Conservation (phyloP, 257 asterid genomes). For the Petunia axillaris region DNA sequence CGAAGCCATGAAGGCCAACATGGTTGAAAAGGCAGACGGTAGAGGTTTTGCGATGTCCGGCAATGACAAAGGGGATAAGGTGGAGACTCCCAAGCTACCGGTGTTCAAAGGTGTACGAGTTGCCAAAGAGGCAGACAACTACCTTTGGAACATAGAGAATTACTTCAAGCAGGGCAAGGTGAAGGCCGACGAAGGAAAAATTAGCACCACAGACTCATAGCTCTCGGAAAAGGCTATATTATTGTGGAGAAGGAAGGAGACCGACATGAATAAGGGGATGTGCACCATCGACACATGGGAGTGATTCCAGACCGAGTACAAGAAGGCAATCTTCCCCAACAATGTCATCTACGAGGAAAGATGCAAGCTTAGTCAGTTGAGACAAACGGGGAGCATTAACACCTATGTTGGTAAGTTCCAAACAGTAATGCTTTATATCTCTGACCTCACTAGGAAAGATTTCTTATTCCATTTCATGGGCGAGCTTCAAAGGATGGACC, state of each 20-base stretch:
- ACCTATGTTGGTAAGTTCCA: no score
- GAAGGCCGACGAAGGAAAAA: no score
- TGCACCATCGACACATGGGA: not conserved
- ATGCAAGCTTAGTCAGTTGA: not conserved
- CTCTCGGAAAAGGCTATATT: not conserved
- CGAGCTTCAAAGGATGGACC: no score
- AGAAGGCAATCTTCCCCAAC: not conserved
- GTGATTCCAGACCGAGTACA: not conserved
- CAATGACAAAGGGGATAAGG: not conserved
- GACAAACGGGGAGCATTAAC: not conserved
- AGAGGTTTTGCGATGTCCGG: not conserved
- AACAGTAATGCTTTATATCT: no score
- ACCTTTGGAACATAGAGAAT: not conserved
- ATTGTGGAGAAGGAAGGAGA: constrained; percentile 25
- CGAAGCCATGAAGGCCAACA: no score
- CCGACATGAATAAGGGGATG: not conserved
- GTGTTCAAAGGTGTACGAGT: not conserved
- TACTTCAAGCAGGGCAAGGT: no score
- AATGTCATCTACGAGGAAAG: constrained; percentile 3
- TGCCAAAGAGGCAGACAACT: not conserved
- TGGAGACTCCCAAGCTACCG: not conserved
- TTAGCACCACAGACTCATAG: no score
- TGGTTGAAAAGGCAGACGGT: no score
- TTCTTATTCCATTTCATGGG: no score
- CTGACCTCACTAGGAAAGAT: no score